Percentiles rank a stretch among this genome's conserved stretches.
These are phyloP conservation scores for Hortiboletus flavorubellus DNA, from an alignment of 768 basidiomycete genomes.

Conservation along the genomic window DNA sequence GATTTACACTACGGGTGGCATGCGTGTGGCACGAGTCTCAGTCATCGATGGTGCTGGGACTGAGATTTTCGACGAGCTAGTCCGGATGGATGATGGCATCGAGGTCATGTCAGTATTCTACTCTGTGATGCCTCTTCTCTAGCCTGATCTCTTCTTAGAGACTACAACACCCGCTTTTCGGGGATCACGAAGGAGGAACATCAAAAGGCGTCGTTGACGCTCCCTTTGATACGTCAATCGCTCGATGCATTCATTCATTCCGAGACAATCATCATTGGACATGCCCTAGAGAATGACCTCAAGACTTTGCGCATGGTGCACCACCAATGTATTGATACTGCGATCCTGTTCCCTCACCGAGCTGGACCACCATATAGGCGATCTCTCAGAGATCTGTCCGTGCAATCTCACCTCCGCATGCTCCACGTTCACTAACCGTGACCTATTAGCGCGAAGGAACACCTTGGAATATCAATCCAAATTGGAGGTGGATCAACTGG, in stretches of 20 bases:
- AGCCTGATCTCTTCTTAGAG: conserved; percentile 43
- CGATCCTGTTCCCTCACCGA: conserved; percentile 80
- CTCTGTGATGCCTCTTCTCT: background rate
- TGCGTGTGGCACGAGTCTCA: conserved; percentile 87
- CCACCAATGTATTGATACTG: conserved; percentile 82
- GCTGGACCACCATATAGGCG: conserved; percentile 73
- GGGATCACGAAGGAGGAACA: conserved; percentile 64
- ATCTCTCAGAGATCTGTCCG: conserved; percentile 78
- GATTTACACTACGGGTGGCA: conserved; percentile 91
- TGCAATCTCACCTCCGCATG: background rate
- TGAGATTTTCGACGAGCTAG: conserved; percentile 77
- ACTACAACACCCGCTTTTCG: conserved; percentile 90
- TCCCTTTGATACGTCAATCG: conserved; percentile 61
- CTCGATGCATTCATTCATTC: conserved; percentile 70
- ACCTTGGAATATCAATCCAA: conserved; percentile 80
- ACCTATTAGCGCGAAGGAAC: conserved; percentile 66
- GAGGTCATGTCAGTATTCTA: conserved; percentile 60
- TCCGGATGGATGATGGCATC: conserved; percentile 78
- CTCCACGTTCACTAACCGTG: conserved; percentile 7
- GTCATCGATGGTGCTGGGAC: conserved; percentile 75
- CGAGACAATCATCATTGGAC: conserved; percentile 85
- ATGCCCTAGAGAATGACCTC: conserved; percentile 92
- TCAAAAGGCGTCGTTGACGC: conserved; percentile 60
- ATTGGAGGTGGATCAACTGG: conserved; percentile 69
- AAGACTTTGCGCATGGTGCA: conserved; percentile 89